Evolutionary conservation across 2,329 filamentous ascomycete genomes (phyloP).

Genomic region (Coniochaeta sp.): DNA sequence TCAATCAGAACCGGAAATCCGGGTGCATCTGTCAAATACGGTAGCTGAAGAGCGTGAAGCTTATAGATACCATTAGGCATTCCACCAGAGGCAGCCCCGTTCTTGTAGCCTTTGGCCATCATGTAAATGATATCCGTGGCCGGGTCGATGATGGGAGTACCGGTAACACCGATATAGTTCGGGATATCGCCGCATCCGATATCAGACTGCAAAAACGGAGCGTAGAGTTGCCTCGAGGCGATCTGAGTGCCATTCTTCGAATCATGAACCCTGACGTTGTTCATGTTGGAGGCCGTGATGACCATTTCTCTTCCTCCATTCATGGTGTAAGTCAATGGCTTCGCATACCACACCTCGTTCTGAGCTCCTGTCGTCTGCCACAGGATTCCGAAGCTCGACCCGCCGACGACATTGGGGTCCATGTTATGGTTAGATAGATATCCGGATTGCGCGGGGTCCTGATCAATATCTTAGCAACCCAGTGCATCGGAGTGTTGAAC

Average conservation of each 20-base stretch:
- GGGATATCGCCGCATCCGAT: slow-evolving; percentile 41
- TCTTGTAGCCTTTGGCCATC: slow-evolving; percentile 32
- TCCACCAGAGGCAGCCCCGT: slow-evolving; percentile 13
- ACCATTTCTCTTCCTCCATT: slow-evolving; percentile 38
- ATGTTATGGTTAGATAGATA: slow-evolving; percentile 28
- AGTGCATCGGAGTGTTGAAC: not conserved
- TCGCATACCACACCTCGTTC: slow-evolving; percentile 32
- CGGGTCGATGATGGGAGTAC: slow-evolving; percentile 38
- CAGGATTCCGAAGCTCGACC: slow-evolving; percentile 25
- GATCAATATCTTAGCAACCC: not conserved
- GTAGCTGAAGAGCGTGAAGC: slow-evolving; percentile 29
- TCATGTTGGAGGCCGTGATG: slow-evolving; percentile 49
- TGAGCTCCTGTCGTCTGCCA: slow-evolving; percentile 24
- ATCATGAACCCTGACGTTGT: slow-evolving; percentile 49
- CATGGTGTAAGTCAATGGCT: slow-evolving; percentile 43
- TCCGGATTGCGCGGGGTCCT: slow-evolving; percentile 19
- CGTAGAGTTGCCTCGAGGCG: slow-evolving; percentile 35
- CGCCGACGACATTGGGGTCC: slow-evolving; percentile 23
- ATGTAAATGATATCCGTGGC: slow-evolving; percentile 35
- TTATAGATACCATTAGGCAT: slow-evolving; percentile 28
- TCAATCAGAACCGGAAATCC: slow-evolving; percentile 36
- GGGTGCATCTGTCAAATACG: slow-evolving; percentile 25
- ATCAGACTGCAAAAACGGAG: slow-evolving; percentile 41
- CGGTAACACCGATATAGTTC: slow-evolving; percentile 36
- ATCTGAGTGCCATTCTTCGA: slow-evolving; percentile 45